Conservation (phyloP, 805 yeast species). For the Yarrowia divulgata region DNA sequence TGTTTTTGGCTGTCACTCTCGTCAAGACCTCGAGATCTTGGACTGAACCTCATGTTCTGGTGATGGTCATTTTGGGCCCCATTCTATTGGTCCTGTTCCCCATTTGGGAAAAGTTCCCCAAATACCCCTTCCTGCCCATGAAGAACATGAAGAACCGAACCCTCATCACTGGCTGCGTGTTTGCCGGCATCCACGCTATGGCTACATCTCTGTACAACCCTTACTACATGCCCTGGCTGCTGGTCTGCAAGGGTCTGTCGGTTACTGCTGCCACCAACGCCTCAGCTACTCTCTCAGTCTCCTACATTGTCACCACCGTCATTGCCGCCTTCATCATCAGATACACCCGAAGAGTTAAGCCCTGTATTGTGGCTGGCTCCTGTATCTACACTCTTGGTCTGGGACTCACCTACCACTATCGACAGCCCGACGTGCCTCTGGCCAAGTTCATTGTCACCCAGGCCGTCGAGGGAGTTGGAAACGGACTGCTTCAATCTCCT, state of each 20-base stretch:
- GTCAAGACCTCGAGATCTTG: slow-evolving; percentile 66
- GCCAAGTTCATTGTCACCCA: slow-evolving; percentile 70
- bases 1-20: slow-evolving; percentile 74
- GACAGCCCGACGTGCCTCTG: slow-evolving; percentile 60
- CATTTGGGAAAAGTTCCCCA: slow-evolving; percentile 63
- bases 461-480: slow-evolving; percentile 72
- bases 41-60: slow-evolving; percentile 69
- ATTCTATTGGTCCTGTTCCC: slow-evolving; percentile 63
- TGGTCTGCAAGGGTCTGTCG: slow-evolving; percentile 38
- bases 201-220: slow-evolving; percentile 42
- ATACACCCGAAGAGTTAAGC: slow-evolving; percentile 60
- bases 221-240: slow-evolving; percentile 40
- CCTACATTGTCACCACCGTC: slow-evolving; percentile 27
- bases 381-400: slow-evolving; percentile 65
- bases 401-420: slow-evolving; percentile 65
- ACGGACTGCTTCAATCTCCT: slow-evolving; percentile 72
- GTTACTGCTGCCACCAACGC: slow-evolving; percentile 37
- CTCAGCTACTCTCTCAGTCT: slow-evolving; percentile 19
- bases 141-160: slow-evolving; percentile 66
- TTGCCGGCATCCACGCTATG: slow-evolving; percentile 47
- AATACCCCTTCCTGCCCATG: slow-evolving; percentile 74
- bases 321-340: slow-evolving; percentile 25
- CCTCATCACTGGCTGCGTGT: slow-evolving; percentile 10
- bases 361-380: slow-evolving; percentile 66
- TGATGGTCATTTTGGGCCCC: slow-evolving; percentile 72